Percentiles rank a stretch among this genome's conserved stretches.
These are phyloP conservation scores for Calonectria henricotiae DNA, from an alignment of 2,329 filamentous ascomycete genomes.

Conservation along the genomic window DNA sequence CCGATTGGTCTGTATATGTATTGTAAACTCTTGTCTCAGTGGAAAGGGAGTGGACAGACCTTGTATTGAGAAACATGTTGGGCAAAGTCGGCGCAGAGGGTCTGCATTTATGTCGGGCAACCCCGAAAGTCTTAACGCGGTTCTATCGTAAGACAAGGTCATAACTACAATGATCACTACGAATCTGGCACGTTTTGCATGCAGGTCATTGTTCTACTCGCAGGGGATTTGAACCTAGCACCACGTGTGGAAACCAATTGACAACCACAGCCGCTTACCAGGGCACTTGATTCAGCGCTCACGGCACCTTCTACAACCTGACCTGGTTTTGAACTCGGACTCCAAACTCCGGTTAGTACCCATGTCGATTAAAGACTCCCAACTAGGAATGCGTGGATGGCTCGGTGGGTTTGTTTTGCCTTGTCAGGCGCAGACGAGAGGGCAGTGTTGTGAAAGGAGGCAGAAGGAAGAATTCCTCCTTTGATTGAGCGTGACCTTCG, in stretches of 20 bases:
- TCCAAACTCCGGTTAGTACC: not conserved
- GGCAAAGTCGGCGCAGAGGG: conserved; percentile 3
- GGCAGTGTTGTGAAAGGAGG: not conserved
- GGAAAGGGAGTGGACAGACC: not conserved
- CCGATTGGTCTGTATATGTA: not conserved
- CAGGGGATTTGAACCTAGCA: conserved; percentile 12
- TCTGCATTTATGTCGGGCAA: not conserved
- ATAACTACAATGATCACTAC: conserved; percentile 48
- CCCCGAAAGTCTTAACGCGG: conserved; percentile 24
- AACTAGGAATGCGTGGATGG: not conserved
- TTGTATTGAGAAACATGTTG: conserved; percentile 22
- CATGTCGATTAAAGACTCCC: conserved; percentile 4
- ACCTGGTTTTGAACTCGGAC: conserved; percentile 12
- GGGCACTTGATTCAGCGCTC: conserved; percentile 17
- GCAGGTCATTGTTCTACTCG: conserved; percentile 44
- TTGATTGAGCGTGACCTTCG: not conserved
- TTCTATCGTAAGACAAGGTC: conserved; percentile 48
- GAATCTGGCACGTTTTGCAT: conserved; percentile 45
- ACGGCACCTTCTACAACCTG: conserved; percentile 10
- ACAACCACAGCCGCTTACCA: not conserved
- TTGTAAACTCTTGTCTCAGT: too few species aligned
- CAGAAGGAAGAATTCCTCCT: not conserved
- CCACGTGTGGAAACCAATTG: not conserved
- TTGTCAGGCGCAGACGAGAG: conserved; percentile 6
- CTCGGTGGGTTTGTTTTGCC: conserved; percentile 6